Evolutionary conservation across 2,329 filamentous ascomycete genomes (phyloP).

Genomic region (Penicillium griseofulvum): DNA sequence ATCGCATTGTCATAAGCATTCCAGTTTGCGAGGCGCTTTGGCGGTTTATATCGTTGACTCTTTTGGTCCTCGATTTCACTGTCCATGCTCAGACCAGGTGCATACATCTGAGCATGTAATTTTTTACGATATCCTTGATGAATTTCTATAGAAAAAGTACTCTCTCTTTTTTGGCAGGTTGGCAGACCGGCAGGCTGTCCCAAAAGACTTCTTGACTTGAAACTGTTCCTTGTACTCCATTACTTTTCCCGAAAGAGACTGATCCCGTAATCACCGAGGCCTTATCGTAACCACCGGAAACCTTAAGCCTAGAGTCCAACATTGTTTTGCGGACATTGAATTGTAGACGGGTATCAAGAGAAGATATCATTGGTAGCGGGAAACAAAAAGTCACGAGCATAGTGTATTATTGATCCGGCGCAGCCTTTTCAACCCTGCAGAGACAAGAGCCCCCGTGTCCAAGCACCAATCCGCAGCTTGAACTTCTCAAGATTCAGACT

Average conservation of each 20-base stretch:
- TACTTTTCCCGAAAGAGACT: not conserved
- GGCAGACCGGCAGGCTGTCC: conserved; percentile 1
- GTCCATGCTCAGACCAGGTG: conserved; percentile 9
- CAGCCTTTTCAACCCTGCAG: not conserved
- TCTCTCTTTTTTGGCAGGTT: conserved; percentile 4
- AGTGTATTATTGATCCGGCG: conserved; percentile 8
- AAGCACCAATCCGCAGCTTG: conserved; percentile 1
- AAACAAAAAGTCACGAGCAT: conserved; percentile 9
- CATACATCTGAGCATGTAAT: conserved; percentile 15
- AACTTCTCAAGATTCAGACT: not conserved
- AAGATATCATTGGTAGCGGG: conserved; percentile 15
- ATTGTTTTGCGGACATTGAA: not conserved
- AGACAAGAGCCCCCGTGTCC: not conserved
- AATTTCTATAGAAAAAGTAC: conserved; percentile 20
- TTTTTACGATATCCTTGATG: conserved; percentile 27
- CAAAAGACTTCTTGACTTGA: not conserved
- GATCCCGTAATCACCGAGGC: not conserved
- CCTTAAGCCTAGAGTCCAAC: not conserved
- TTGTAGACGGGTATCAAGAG: conserved; percentile 19
- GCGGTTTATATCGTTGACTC: conserved; percentile 7
- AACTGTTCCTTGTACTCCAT: not conserved
- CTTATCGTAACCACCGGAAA: not conserved
- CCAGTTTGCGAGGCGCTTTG: conserved; percentile 19
- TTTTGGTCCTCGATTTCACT: conserved; percentile 7
- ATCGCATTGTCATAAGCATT: conserved; percentile 18